Percentiles rank a stretch among this genome's conserved stretches.
Conservation (phyloP, 306 rosid genomes). For the Cajanus cajan region DNA sequence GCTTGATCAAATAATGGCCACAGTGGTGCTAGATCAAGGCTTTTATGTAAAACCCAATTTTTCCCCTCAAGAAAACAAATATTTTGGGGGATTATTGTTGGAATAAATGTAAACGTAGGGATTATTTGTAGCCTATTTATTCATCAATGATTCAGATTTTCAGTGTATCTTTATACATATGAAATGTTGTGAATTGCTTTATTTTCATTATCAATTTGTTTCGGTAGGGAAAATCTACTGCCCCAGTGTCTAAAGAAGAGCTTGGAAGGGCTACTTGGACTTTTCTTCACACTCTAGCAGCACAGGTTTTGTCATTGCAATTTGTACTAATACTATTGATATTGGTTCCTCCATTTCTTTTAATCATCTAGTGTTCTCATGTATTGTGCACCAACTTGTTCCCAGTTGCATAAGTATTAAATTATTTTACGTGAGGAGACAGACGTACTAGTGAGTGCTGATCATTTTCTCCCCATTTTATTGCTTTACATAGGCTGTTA, state of each 20-base stretch:
- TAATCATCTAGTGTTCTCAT: neutral
- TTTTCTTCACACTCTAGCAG: constrained; percentile 93
- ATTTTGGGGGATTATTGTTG: neutral
- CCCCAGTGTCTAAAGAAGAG: constrained; percentile 68
- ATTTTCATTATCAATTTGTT: constrained; percentile 5
- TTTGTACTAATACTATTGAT: constrained; percentile 13
- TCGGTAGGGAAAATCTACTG: constrained; percentile 50
- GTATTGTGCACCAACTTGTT: constrained; percentile 13
- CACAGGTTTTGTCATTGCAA: constrained; percentile 60
- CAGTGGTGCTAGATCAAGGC: neutral
- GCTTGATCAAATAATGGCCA: neutral
- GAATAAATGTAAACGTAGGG: neutral
- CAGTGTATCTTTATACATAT: neutral
- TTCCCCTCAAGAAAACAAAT: neutral
- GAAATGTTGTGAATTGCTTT: neutral
- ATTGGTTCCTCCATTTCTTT: neutral
- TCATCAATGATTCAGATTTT: constrained; percentile 8
- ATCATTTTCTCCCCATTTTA: neutral
- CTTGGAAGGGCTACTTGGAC: constrained; percentile 97
- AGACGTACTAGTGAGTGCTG: neutral
- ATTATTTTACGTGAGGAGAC: constrained; percentile 8
- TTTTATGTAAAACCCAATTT: neutral
- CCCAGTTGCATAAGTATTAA: neutral
- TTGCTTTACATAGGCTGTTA: constrained; percentile 8
- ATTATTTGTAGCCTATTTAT: neutral